Evolutionary conservation across 345 rosid species (phyloP).

Genomic region (Excoecaria cochinchinensis): DNA sequence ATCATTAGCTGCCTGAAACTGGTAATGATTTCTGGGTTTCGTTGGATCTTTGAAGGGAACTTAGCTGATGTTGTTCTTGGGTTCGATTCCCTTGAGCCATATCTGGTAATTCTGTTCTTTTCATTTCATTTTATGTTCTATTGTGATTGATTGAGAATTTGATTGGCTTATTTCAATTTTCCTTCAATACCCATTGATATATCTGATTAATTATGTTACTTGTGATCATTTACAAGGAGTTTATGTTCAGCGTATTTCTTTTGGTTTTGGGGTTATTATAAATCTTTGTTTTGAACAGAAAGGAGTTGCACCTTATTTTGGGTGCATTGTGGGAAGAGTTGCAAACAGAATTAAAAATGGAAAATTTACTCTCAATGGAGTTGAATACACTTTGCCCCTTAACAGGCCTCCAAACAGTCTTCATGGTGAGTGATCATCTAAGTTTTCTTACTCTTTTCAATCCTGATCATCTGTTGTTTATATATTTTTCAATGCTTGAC

Average conservation of each 20-base stretch:
- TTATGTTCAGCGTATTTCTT: no score
- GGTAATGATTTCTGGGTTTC: constrained; percentile 14
- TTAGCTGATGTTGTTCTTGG: constrained; percentile 85
- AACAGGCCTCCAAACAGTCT: constrained; percentile 94
- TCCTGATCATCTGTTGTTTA: background rate
- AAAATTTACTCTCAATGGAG: constrained; percentile 72
- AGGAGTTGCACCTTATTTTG: constrained; percentile 79
- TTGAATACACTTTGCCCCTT: constrained; percentile 63
- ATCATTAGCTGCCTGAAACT: background rate
- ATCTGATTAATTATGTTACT: background rate
- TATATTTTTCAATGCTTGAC: background rate
- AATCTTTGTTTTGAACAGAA: constrained; percentile 39
- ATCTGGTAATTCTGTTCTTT: constrained; percentile 51
- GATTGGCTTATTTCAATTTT: no score
- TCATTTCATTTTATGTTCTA: background rate
- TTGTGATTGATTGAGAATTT: constrained; percentile 5
- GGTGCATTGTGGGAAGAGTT: constrained; percentile 94
- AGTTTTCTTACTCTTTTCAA: background rate
- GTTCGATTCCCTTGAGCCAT: constrained; percentile 80
- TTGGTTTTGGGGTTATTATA: no score
- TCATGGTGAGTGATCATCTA: constrained; percentile 55
- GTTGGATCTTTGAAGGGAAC: constrained; percentile 45
- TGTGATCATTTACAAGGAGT: background rate
- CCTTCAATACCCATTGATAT: background rate
- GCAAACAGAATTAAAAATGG: constrained; percentile 89